Percentiles rank a stretch among this genome's conserved stretches.
phyloP scores from a whole-genome alignment of 345 rosid species.

The Cardamine resedifolia region DNA sequence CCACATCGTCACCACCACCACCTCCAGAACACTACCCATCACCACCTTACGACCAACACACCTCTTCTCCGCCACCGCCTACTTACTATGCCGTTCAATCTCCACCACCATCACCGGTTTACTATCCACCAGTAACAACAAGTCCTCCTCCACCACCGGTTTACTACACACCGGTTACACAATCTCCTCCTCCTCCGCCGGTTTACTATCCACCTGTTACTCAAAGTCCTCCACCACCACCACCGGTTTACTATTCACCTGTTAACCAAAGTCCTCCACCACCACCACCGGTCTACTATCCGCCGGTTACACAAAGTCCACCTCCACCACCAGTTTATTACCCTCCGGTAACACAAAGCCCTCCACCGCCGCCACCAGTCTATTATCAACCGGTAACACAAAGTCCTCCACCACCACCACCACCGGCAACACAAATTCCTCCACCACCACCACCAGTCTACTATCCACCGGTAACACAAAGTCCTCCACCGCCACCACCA shows the following conservation, averaged over 20 bases:
- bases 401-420: neutral
- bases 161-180: constrained; percentile 1
- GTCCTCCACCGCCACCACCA: too few relatives aligned
- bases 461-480: too few relatives aligned
- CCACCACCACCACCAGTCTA: constrained; percentile 21
- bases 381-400: neutral
- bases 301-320: constrained; percentile 2
- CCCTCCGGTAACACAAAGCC: constrained; percentile 11
- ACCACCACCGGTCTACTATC: constrained; percentile 3
- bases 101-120: constrained; percentile 32
- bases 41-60: constrained; percentile 32
- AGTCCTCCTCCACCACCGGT: constrained; percentile 36
- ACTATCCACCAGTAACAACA: neutral
- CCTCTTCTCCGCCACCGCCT: constrained; percentile 35
- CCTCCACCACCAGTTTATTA: constrained; percentile 11
- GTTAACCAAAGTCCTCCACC: neutral
- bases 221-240: constrained; percentile 6
- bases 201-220: neutral
- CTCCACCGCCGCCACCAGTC: constrained; percentile 32
- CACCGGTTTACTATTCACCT: constrained; percentile 2
- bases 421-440: constrained; percentile 10
- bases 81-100: constrained; percentile 16
- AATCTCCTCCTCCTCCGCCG: constrained; percentile 11
- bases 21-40: constrained; percentile 24
- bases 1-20: constrained; percentile 34